These are phyloP conservation scores for Colletotrichum sp. DNA, from an alignment of 2,329 filamentous ascomycete species.

Conservation along the genomic window DNA sequence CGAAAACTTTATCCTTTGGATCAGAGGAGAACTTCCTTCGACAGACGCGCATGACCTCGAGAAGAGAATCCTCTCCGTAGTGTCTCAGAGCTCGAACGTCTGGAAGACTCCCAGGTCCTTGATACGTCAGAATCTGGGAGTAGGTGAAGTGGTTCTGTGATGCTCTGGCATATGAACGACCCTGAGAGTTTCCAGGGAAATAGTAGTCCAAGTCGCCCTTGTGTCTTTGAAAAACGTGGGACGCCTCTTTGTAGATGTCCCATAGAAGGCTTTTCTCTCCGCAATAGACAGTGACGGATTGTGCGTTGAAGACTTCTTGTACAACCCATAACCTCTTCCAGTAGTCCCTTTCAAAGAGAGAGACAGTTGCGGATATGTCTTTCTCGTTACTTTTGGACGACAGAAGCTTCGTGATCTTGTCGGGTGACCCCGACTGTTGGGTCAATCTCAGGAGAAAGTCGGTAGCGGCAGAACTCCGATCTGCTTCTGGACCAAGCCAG, in stretches of 20 bases:
- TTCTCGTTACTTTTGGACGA: background rate
- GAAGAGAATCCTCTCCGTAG: conserved; percentile 10
- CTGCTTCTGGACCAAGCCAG: conserved; percentile 24
- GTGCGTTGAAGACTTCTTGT: conserved; percentile 32
- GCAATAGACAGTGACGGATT: conserved; percentile 27
- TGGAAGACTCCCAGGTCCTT: conserved; percentile 24
- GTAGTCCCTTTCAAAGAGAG: conserved; percentile 37
- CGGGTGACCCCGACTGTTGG: background rate
- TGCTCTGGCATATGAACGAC: background rate
- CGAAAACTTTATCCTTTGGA: conserved; percentile 40
- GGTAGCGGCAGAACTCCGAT: conserved; percentile 19
- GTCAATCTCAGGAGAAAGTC: conserved; percentile 16
- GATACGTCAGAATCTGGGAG: conserved; percentile 6
- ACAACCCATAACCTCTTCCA: conserved; percentile 38
- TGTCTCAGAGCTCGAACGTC: background rate
- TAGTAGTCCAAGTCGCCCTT: conserved; percentile 9
- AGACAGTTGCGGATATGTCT: conserved; percentile 26
- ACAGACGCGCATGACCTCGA: conserved; percentile 10
- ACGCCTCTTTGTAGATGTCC: conserved; percentile 15
- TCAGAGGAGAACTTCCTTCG: conserved; percentile 21
- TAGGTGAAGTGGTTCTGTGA: conserved; percentile 10
- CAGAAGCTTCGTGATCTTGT: conserved; percentile 18
- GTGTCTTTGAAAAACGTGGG: conserved; percentile 17
- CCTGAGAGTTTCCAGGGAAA: background rate
- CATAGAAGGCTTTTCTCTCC: background rate